These are phyloP conservation scores for Calocera viscosa DNA, from an alignment of 768 basidiomycete species.

Conservation along the genomic window DNA sequence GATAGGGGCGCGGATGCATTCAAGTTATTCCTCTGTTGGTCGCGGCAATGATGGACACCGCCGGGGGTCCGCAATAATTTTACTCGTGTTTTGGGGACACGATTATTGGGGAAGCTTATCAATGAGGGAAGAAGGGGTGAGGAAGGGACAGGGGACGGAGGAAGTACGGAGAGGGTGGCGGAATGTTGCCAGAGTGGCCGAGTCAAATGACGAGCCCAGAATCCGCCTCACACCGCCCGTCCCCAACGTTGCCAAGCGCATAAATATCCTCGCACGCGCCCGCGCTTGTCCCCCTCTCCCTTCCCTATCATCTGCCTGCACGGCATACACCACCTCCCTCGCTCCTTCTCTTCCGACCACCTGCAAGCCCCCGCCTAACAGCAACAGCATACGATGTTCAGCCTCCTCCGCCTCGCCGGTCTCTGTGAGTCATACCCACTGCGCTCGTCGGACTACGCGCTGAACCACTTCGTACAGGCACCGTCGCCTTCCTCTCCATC, in stretches of 20 bases:
- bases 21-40: no score
- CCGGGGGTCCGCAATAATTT: no score
- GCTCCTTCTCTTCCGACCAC: background rate
- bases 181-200: background rate
- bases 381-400: background rate
- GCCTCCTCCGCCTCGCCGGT: background rate
- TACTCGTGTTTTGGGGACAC: background rate
- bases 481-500: slow-evolving; percentile 16
- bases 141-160: background rate
- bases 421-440: background rate
- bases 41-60: no score
- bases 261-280: background rate
- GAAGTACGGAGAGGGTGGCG: background rate
- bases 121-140: background rate
- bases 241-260: background rate
- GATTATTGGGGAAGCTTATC: background rate
- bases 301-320: background rate
- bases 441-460: background rate
- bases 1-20: no score
- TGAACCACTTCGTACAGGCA: background rate
- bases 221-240: background rate
- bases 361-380: background rate
- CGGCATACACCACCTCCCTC: background rate
- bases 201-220: background rate
- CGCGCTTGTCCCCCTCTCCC: background rate